A percentile compares a stretch with the other conserved stretches of the same genome.
Conservation (phyloP, 2,329 filamentous ascomycete genomes). For the Elsinoe fawcettii region DNA sequence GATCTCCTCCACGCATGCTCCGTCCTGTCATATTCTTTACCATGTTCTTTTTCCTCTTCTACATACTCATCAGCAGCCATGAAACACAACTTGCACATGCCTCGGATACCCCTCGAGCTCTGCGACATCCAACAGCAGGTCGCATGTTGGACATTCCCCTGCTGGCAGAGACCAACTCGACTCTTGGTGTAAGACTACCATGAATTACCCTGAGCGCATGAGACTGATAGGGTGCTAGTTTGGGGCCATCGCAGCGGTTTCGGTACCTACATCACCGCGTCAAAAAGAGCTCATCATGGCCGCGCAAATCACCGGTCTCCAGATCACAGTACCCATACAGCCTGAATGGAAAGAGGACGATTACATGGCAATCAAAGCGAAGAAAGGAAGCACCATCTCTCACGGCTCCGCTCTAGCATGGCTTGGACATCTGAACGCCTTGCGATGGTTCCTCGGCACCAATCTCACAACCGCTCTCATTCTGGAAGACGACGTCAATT, state of each 20-base stretch:
- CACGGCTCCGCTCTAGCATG: constrained; percentile 34
- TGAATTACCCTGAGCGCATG: not conserved
- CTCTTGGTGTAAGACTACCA: constrained; percentile 17
- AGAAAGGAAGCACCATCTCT: constrained; percentile 27
- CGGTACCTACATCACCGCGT: constrained; percentile 29
- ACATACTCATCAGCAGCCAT: constrained; percentile 11
- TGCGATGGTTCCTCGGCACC: constrained; percentile 36
- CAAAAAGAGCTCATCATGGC: constrained; percentile 31
- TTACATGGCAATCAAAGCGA: constrained; percentile 24
- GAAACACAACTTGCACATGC: not conserved
- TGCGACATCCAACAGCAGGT: constrained; percentile 7
- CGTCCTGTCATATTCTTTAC: constrained; percentile 14
- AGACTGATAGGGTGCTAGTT: constrained; percentile 24
- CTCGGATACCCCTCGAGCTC: not conserved
- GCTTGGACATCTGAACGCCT: constrained; percentile 34
- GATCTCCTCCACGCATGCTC: not conserved
- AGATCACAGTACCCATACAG: constrained; percentile 33
- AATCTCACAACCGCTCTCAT: constrained; percentile 36
- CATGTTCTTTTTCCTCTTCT: constrained; percentile 9
- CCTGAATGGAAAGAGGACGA: constrained; percentile 33
- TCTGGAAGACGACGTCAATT: constrained; percentile 41
- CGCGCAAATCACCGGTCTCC: constrained; percentile 32
- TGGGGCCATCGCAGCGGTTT: constrained; percentile 34
- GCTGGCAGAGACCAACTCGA: constrained; percentile 18
- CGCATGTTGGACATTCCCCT: constrained; percentile 11